Conservation (phyloP, 495 filamentous ascomycete species). For the Podospora sp. region DNA sequence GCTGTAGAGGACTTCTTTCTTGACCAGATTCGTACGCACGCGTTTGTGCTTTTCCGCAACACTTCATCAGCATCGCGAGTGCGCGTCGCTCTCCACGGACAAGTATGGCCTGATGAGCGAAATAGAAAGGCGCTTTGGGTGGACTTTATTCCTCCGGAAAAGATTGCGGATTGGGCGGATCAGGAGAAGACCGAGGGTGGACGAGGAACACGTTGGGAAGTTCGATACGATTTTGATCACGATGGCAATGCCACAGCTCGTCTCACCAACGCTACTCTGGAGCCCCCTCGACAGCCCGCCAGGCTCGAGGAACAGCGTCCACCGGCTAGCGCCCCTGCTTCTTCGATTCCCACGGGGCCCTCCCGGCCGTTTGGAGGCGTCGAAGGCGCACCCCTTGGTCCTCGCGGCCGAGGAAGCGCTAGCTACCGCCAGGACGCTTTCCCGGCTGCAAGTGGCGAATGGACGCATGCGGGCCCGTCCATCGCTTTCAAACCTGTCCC, state of each 20-base stretch:
- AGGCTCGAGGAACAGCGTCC: slow-evolving; percentile 19
- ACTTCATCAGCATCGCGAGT: slow-evolving; percentile 75
- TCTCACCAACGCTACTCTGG: slow-evolving; percentile 45
- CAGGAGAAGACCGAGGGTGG: slow-evolving; percentile 60
- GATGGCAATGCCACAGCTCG: slow-evolving; percentile 58
- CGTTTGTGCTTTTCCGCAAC: slow-evolving; percentile 71
- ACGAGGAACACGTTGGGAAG: slow-evolving; percentile 59
- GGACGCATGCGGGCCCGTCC: slow-evolving; percentile 33
- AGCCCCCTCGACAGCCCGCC: slow-evolving; percentile 17
- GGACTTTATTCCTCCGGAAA: slow-evolving; percentile 84
- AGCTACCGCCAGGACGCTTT: slow-evolving; percentile 19
- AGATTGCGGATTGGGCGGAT: slow-evolving; percentile 72
- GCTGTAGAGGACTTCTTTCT: slow-evolving; percentile 72
- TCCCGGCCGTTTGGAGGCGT: slow-evolving; percentile 40
- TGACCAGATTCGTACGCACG: slow-evolving; percentile 85
- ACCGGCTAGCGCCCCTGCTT: slow-evolving; percentile 24
- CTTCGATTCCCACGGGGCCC: slow-evolving; percentile 43
- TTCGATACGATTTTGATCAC: slow-evolving; percentile 49
- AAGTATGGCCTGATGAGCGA: slow-evolving; percentile 84
- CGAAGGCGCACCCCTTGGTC: slow-evolving; percentile 48
- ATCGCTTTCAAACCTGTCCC: slow-evolving; percentile 53
- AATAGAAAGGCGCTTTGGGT: slow-evolving; percentile 83
- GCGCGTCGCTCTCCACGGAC: slow-evolving; percentile 72
- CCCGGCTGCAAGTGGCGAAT: slow-evolving; percentile 10
- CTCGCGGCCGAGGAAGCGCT: slow-evolving; percentile 32